Evolutionary conservation across 768 basidiomycete genomes (phyloP).

Genomic region (Termitomyces sp.): DNA sequence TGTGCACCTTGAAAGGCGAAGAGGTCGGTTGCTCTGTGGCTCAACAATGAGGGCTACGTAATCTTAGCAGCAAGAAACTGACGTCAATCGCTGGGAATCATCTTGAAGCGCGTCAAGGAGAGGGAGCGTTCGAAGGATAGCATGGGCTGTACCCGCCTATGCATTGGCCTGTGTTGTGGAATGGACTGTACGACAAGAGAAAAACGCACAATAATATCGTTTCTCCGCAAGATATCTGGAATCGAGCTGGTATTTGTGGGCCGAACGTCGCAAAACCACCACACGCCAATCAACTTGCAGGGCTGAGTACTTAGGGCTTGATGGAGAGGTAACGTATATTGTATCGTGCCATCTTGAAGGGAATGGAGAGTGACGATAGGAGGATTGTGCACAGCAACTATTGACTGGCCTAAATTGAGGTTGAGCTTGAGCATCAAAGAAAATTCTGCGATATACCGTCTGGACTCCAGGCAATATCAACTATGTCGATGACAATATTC

Average conservation of each 20-base stretch:
- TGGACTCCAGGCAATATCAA: constrained; percentile 74
- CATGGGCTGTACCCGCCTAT: constrained; percentile 75
- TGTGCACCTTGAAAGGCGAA: constrained; percentile 77
- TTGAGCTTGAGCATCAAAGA: constrained; percentile 4
- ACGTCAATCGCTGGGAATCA: constrained; percentile 64
- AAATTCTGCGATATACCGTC: constrained; percentile 45
- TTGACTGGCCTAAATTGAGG: constrained; percentile 47
- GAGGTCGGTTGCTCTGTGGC: constrained; percentile 62
- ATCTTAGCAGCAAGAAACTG: constrained; percentile 19
- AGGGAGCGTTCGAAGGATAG: constrained; percentile 62
- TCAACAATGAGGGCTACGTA: constrained; percentile 11
- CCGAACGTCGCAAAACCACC: constrained; percentile 66
- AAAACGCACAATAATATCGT: constrained; percentile 51
- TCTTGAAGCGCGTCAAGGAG: constrained; percentile 67
- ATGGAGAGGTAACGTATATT: constrained; percentile 38
- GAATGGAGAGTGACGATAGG: constrained; percentile 68
- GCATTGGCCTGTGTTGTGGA: background rate
- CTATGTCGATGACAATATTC: constrained; percentile 40
- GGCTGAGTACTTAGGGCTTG: constrained; percentile 11
- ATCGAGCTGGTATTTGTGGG: constrained; percentile 34
- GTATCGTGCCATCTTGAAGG: constrained; percentile 65
- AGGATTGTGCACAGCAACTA: constrained; percentile 69
- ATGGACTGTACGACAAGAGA: constrained; percentile 1
- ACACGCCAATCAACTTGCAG: constrained; percentile 43
- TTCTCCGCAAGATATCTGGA: constrained; percentile 73